These are phyloP conservation scores for Colletotrichum karsti DNA, from an alignment of 2,329 filamentous ascomycete species.

Conservation along the genomic window DNA sequence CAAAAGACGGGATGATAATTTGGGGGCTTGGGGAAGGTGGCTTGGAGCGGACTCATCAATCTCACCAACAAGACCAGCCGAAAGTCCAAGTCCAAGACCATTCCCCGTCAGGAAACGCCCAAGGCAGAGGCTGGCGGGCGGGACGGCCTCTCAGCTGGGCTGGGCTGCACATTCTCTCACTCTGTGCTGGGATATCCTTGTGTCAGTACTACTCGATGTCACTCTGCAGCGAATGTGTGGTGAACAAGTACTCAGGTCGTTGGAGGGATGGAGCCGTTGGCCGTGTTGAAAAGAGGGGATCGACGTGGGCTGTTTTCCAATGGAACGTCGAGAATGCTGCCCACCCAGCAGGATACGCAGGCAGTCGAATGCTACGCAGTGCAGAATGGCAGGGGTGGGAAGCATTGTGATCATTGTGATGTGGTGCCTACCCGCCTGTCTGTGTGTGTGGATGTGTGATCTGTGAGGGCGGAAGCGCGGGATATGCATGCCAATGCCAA, in stretches of 20 bases:
- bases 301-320: constrained; percentile 8
- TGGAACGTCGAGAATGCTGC: not conserved
- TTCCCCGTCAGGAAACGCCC: not conserved
- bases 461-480: not conserved
- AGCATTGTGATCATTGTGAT: not conserved
- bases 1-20: constrained; percentile 27
- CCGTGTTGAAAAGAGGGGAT: constrained; percentile 16
- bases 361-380: not conserved
- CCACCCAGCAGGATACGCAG: not conserved
- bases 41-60: constrained; percentile 8
- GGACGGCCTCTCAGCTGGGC: not conserved
- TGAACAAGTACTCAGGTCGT: constrained; percentile 1
- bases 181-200: not conserved
- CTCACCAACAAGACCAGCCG: not conserved
- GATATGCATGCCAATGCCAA: not conserved
- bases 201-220: not conserved
- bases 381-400: not conserved
- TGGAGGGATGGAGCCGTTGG: not conserved
- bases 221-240: constrained; percentile 3
- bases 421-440: not conserved
- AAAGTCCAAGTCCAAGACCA: too few species aligned
- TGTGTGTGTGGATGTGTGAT: not conserved
- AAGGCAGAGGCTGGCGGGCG: not conserved
- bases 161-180: not conserved
- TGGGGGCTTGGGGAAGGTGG: constrained; percentile 25